Percentiles rank a stretch among this genome's conserved stretches.
Evolutionary conservation across 139 green algal genomes (phyloP).

Genomic region (Picochlorum sp.): DNA sequence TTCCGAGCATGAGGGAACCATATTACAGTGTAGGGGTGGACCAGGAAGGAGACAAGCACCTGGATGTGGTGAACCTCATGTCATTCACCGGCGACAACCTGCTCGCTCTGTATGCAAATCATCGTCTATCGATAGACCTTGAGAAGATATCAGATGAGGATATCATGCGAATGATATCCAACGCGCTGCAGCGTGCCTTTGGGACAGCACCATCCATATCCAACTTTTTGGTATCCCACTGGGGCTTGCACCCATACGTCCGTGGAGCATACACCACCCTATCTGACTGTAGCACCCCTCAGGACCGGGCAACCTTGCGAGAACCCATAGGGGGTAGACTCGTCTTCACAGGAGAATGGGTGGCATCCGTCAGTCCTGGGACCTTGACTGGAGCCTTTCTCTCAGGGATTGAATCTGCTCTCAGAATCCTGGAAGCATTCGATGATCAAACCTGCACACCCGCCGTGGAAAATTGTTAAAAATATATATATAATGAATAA

Average conservation of each 20-base stretch:
- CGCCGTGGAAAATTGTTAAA: background rate
- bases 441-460: background rate
- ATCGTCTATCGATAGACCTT: background rate
- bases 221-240: constrained; percentile 1
- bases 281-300: constrained; percentile 8
- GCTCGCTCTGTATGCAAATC: constrained; percentile 10
- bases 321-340: constrained; percentile 19
- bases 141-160: constrained; percentile 1
- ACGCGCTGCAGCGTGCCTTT: background rate
- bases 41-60: background rate
- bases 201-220: background rate
- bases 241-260: constrained; percentile 12
- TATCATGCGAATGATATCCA: background rate
- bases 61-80: constrained; percentile 13
- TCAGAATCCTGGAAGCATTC: background rate
- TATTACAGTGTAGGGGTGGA: background rate
- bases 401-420: constrained; percentile 8
- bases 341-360: constrained; percentile 19
- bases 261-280: constrained; percentile 12
- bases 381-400: constrained; percentile 18
- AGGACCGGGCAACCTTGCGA: constrained; percentile 19
- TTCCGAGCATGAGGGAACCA: background rate
- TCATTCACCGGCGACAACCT: constrained; percentile 13
- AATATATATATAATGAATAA: background rate
- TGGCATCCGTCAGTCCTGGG: background rate